phyloP scores from a whole-genome alignment of 2,329 filamentous ascomycete species.

The Akanthomyces uredinophilus region DNA sequence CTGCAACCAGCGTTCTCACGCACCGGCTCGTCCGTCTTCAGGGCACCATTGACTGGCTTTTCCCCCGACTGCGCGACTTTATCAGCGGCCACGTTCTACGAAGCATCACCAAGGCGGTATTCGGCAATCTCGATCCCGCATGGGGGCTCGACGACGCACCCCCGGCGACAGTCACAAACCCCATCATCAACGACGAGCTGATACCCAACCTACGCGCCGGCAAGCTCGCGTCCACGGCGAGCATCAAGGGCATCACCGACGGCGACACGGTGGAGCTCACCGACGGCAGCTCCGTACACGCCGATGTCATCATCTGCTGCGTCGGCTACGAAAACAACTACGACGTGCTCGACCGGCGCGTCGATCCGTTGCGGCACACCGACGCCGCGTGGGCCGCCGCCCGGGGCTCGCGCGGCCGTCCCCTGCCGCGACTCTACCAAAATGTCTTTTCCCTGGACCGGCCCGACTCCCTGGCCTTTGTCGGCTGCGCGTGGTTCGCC shows the following conservation, averaged over 20 bases:
- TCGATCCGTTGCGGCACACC: constrained; percentile 24
- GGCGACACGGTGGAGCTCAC: constrained; percentile 22
- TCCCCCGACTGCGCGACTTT: constrained; percentile 3
- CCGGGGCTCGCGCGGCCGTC: constrained; percentile 24
- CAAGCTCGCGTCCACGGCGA: constrained; percentile 28
- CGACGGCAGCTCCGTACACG: constrained; percentile 24
- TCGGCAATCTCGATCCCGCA: background rate
- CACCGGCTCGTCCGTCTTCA: constrained; percentile 8
- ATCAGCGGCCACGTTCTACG: constrained; percentile 5
- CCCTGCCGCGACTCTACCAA: constrained; percentile 35
- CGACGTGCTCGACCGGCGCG: constrained; percentile 22
- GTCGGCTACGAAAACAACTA: constrained; percentile 32
- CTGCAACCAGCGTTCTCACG: constrained; percentile 8
- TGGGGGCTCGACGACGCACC: constrained; percentile 26
- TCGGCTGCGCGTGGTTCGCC: constrained; percentile 33
- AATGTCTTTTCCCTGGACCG: constrained; percentile 40
- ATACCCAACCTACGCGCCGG: constrained; percentile 33
- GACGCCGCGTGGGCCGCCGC: constrained; percentile 19
- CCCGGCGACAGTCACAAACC: constrained; percentile 21
- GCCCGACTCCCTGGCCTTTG: constrained; percentile 39
- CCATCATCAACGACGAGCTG: constrained; percentile 25
- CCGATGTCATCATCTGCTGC: constrained; percentile 30
- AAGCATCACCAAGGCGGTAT: background rate
- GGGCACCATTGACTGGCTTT: background rate
- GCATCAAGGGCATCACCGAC: constrained; percentile 23